A percentile compares a stretch with the other conserved stretches of the same genome.
Conservation (phyloP, 306 rosid genomes). For the Purshia tridentata region DNA sequence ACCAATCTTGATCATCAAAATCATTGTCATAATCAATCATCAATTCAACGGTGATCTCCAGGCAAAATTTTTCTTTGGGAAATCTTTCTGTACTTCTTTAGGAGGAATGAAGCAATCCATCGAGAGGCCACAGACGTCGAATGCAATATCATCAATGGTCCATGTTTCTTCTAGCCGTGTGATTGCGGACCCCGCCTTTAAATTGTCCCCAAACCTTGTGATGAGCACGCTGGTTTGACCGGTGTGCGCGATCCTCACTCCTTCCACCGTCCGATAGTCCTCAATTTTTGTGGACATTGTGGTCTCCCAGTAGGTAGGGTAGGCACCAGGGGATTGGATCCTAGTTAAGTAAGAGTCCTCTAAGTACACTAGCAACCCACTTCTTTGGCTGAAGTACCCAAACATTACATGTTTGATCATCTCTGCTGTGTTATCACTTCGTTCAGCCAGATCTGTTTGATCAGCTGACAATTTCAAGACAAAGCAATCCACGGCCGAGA, state of each 20-base stretch:
- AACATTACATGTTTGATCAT: constrained; percentile 84
- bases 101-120: constrained; percentile 91
- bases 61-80: constrained; percentile 42
- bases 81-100: constrained; percentile 51
- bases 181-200: constrained; percentile 59
- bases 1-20: background rate
- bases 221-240: constrained; percentile 70
- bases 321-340: constrained; percentile 80
- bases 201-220: constrained; percentile 74
- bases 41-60: constrained; percentile 55
- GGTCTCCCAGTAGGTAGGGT: constrained; percentile 92
- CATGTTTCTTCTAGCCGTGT: constrained; percentile 81
- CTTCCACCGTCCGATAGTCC: constrained; percentile 70
- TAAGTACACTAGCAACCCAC: constrained; percentile 63
- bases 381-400: constrained; percentile 88
- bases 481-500: constrained; percentile 66
- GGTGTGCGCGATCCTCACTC: constrained; percentile 71
- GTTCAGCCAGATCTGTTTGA: constrained; percentile 63
- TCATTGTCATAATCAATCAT: constrained; percentile 16
- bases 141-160: constrained; percentile 86
- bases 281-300: constrained; percentile 78
- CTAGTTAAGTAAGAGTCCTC: constrained; percentile 90
- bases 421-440: constrained; percentile 89
- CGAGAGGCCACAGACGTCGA: constrained; percentile 79
- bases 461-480: constrained; percentile 74